Percentiles rank a stretch among this genome's conserved stretches.
These are phyloP conservation scores for Candida manassasensis DNA, from an alignment of 805 yeast genomes.

Conservation along the genomic window DNA sequence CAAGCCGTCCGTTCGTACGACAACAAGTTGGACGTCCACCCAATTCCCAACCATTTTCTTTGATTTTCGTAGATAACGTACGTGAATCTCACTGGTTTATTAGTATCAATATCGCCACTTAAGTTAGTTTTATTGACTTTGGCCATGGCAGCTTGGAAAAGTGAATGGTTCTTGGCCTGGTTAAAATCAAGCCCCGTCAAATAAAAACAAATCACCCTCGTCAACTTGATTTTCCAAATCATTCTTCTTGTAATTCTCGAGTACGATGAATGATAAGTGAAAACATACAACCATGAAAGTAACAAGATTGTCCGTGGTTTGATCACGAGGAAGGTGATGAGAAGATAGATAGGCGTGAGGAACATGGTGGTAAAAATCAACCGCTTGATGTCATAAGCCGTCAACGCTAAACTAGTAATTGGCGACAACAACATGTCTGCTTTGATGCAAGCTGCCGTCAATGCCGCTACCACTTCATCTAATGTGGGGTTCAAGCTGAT, in stretches of 20 bases:
- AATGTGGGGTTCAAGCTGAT: slow-evolving; percentile 64
- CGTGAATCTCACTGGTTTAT: slow-evolving; percentile 69
- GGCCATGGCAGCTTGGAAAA: slow-evolving; percentile 53
- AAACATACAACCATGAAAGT: slow-evolving; percentile 51
- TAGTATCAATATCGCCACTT: slow-evolving; percentile 13
- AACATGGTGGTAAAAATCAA: slow-evolving; percentile 79
- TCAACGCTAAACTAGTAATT: slow-evolving; percentile 66
- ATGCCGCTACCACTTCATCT: slow-evolving; percentile 76
- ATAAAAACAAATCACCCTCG: slow-evolving; percentile 71
- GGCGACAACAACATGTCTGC: slow-evolving; percentile 78
- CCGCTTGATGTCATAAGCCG: slow-evolving; percentile 74
- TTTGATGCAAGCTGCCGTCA: slow-evolving; percentile 70
- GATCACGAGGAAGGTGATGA: slow-evolving; percentile 61
- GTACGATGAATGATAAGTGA: slow-evolving; percentile 86
- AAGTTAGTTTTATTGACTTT: slow-evolving; percentile 41
- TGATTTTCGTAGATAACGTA: slow-evolving; percentile 92
- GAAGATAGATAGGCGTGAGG: slow-evolving; percentile 78
- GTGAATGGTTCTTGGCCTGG: slow-evolving; percentile 38
- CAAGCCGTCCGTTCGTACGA: slow-evolving; percentile 93
- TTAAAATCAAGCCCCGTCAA: slow-evolving; percentile 81
- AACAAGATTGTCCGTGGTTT: slow-evolving; percentile 67
- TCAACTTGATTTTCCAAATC: slow-evolving; percentile 75
- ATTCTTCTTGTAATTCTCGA: slow-evolving; percentile 77
- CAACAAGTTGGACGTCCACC: slow-evolving; percentile 91
- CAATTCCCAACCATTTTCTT: slow-evolving; percentile 95